Evolutionary conservation across 345 rosid genomes (phyloP).

Genomic region (Eucalyptus cloeziana): DNA sequence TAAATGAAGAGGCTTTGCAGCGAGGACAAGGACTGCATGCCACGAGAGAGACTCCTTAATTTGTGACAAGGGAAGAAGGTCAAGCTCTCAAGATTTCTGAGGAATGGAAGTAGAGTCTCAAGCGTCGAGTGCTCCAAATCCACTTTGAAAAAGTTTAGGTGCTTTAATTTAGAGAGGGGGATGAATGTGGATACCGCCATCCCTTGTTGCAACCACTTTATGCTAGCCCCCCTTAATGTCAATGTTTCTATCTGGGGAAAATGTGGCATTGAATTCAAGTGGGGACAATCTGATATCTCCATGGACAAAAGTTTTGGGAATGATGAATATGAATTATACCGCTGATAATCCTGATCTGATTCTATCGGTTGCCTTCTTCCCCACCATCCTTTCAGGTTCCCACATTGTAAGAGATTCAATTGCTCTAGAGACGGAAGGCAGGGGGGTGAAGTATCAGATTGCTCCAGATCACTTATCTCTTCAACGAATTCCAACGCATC

Average conservation of each 20-base stretch:
- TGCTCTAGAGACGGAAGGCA: neutral
- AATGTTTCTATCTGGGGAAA: fast-evolving
- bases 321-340: neutral
- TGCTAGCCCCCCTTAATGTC: fast-evolving
- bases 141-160: fast-evolving
- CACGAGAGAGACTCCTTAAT: neutral
- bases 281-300: fast-evolving
- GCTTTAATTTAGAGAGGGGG: neutral
- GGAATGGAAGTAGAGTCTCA: neutral
- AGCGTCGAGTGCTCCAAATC: neutral
- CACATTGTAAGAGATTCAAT: fast-evolving
- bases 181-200: neutral
- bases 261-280: neutral
- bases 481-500: neutral
- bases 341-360: neutral
- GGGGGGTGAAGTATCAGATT: fast-evolving
- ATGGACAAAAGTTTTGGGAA: neutral
- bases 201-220: neutral
- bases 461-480: neutral
- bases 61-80: fast-evolving
- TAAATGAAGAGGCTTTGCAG: fast-evolving
- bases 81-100: neutral
- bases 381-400: fast-evolving
- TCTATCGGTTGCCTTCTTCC: neutral
- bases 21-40: neutral